These are phyloP conservation scores for Aspergillus phoenicis DNA, from an alignment of 2,329 filamentous ascomycete genomes.

Conservation along the genomic window DNA sequence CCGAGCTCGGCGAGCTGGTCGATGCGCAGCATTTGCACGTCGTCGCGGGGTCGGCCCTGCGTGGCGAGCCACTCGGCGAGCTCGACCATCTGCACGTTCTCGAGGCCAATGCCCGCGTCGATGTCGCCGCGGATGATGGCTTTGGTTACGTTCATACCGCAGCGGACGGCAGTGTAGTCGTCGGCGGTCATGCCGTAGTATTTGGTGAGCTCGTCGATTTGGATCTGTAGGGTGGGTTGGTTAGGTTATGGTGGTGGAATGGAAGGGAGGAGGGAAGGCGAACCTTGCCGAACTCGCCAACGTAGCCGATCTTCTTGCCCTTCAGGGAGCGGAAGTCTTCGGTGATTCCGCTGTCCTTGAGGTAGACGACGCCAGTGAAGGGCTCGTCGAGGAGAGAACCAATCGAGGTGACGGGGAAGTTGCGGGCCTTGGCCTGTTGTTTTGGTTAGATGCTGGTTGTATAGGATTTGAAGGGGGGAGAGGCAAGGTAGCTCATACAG, in stretches of 20 bases:
- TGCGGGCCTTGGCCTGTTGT: slow-evolving; percentile 68
- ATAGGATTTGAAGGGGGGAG: not conserved
- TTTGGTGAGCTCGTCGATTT: slow-evolving; percentile 78
- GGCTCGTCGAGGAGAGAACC: slow-evolving; percentile 77
- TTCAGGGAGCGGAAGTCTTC: slow-evolving; percentile 73
- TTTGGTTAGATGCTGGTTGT: not conserved
- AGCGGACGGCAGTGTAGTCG: slow-evolving; percentile 76
- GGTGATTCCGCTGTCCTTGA: slow-evolving; percentile 74
- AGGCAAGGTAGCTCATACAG: slow-evolving; percentile 49
- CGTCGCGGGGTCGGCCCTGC: slow-evolving; percentile 64
- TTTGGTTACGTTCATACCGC: slow-evolving; percentile 79
- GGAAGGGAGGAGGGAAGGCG: not conserved
- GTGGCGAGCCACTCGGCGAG: slow-evolving; percentile 72
- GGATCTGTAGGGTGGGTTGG: slow-evolving; percentile 55
- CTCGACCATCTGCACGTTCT: slow-evolving; percentile 84
- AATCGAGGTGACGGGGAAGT: slow-evolving; percentile 72
- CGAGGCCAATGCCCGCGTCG: slow-evolving; percentile 74
- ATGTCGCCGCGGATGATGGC: slow-evolving; percentile 73
- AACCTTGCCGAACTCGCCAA: slow-evolving; percentile 75
- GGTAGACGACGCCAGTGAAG: slow-evolving; percentile 77
- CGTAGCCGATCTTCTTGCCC: slow-evolving; percentile 77
- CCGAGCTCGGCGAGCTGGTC: slow-evolving; percentile 77
- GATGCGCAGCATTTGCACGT: slow-evolving; percentile 80
- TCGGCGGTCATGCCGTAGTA: slow-evolving; percentile 73
- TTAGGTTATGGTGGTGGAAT: not conserved